Evolutionary conservation across 2,329 filamentous ascomycete genomes (phyloP).

Genomic region (Seiridium cupressi): DNA sequence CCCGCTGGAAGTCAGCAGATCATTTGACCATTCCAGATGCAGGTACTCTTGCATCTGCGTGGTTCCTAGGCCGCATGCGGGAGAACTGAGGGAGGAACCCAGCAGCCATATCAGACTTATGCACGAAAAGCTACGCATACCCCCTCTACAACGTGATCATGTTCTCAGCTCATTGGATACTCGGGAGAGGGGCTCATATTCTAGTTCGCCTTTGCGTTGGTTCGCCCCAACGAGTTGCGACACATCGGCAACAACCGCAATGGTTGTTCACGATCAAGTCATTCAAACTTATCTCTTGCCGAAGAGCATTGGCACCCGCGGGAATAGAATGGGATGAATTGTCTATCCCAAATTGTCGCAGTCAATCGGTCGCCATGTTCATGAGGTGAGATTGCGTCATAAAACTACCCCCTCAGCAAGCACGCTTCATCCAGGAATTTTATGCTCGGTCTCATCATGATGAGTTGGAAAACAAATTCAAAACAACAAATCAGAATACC

Average conservation of each 20-base stretch:
- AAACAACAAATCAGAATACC: too few relatives aligned
- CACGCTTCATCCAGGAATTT: too few relatives aligned
- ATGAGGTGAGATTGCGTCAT: too few relatives aligned
- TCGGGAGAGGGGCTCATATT: background rate
- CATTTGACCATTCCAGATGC: slow-evolving; percentile 18
- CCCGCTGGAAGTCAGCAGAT: slow-evolving; percentile 16
- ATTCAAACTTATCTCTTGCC: background rate
- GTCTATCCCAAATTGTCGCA: too few relatives aligned
- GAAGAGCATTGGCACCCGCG: background rate
- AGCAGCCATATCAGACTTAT: background rate
- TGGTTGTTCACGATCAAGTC: background rate
- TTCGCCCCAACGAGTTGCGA: background rate
- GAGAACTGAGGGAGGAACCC: background rate
- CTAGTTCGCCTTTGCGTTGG: background rate
- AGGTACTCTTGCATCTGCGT: slow-evolving; percentile 16
- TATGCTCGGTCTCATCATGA: too few relatives aligned
- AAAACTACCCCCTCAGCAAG: too few relatives aligned
- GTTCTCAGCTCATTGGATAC: slow-evolving; percentile 1
- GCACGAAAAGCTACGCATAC: slow-evolving; percentile 3
- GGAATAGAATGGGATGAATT: too few relatives aligned
- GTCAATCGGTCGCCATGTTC: too few relatives aligned
- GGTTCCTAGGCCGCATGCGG: slow-evolving; percentile 4
- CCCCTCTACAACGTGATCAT: background rate
- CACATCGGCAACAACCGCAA: background rate
- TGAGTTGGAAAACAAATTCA: too few relatives aligned